phyloP scores from a whole-genome alignment of 1,284 basidiomycete genomes.

The Sporisorium scitamineum region DNA sequence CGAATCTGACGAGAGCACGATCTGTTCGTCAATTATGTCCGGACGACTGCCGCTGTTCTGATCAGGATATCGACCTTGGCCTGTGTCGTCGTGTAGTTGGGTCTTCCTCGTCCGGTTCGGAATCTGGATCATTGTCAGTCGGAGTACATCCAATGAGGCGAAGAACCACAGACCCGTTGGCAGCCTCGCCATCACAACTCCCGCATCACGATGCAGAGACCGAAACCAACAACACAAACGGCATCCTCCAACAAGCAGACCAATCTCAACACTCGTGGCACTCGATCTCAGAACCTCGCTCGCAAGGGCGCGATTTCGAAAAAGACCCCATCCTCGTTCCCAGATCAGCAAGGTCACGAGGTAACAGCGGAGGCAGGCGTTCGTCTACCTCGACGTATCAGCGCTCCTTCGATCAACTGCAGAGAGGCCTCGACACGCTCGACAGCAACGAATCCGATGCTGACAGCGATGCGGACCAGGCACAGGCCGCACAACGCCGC shows the following conservation, averaged over 20 bases:
- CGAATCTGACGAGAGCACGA: slow-evolving; percentile 1
- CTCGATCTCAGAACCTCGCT: slow-evolving; percentile 23
- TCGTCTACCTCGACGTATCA: slow-evolving; percentile 25
- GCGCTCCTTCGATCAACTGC: slow-evolving; percentile 36
- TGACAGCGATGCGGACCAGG: slow-evolving; percentile 33
- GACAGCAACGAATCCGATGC: slow-evolving; percentile 29
- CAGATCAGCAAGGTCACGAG: slow-evolving; percentile 4
- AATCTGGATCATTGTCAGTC: slow-evolving; percentile 30
- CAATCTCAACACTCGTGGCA: slow-evolving; percentile 15
- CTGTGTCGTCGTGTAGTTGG: slow-evolving; percentile 36
- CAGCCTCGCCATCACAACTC: neutral
- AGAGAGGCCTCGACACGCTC: slow-evolving; percentile 28
- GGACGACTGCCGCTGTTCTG: slow-evolving; percentile 48
- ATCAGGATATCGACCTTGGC: slow-evolving; percentile 45
- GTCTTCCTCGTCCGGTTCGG: slow-evolving; percentile 36
- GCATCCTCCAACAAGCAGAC: slow-evolving; percentile 1
- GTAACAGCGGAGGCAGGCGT: neutral
- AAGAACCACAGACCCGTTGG: neutral
- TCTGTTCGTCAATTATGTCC: slow-evolving; percentile 26
- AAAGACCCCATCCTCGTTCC: slow-evolving; percentile 38
- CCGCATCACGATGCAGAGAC: neutral
- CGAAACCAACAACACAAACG: neutral
- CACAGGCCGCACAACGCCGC: slow-evolving; percentile 16
- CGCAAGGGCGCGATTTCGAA: slow-evolving; percentile 35
- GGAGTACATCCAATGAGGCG: slow-evolving; percentile 25